phyloP scores from a whole-genome alignment of 2,329 filamentous ascomycete genomes.

The Penicillium brevicompactum region DNA sequence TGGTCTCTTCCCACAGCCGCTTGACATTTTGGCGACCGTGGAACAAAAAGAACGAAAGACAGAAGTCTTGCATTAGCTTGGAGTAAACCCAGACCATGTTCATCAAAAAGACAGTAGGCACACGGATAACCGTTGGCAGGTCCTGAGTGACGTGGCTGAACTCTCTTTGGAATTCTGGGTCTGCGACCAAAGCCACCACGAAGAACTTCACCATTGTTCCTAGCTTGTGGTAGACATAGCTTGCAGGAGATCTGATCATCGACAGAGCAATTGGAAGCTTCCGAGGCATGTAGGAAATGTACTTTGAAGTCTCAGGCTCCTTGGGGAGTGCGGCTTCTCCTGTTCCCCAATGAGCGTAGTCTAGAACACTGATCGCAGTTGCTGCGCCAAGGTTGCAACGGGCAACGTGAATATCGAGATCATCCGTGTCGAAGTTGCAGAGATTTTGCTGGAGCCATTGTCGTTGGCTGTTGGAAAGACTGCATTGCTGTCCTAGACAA shows the following conservation, averaged over 20 bases:
- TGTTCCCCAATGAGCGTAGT: slow-evolving; percentile 32
- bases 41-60: slow-evolving; percentile 52
- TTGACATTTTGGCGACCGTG: slow-evolving; percentile 52
- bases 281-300: slow-evolving; percentile 33
- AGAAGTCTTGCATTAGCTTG: slow-evolving; percentile 46
- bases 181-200: slow-evolving; percentile 53
- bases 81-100: slow-evolving; percentile 54
- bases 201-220: slow-evolving; percentile 52
- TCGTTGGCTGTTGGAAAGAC: slow-evolving; percentile 44
- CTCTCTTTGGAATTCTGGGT: slow-evolving; percentile 56
- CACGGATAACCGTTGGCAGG: slow-evolving; percentile 38
- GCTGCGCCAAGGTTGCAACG: slow-evolving; percentile 53
- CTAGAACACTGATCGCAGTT: slow-evolving; percentile 34
- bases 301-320: slow-evolving; percentile 27
- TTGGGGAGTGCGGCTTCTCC: slow-evolving; percentile 28
- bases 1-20: slow-evolving; percentile 51
- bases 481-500: slow-evolving; percentile 46
- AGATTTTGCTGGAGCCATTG: slow-evolving; percentile 47
- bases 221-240: slow-evolving; percentile 46
- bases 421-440: slow-evolving; percentile 39
- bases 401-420: slow-evolving; percentile 49
- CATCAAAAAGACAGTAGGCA: slow-evolving; percentile 44
- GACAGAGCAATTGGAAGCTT: slow-evolving; percentile 25
- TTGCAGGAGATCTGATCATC: slow-evolving; percentile 37
- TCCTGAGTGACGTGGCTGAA: slow-evolving; percentile 47